A percentile compares a stretch with the other conserved stretches of the same genome.
These are phyloP conservation scores for Suhomyces prunicola DNA, from an alignment of 805 yeast genomes.

Conservation along the genomic window DNA sequence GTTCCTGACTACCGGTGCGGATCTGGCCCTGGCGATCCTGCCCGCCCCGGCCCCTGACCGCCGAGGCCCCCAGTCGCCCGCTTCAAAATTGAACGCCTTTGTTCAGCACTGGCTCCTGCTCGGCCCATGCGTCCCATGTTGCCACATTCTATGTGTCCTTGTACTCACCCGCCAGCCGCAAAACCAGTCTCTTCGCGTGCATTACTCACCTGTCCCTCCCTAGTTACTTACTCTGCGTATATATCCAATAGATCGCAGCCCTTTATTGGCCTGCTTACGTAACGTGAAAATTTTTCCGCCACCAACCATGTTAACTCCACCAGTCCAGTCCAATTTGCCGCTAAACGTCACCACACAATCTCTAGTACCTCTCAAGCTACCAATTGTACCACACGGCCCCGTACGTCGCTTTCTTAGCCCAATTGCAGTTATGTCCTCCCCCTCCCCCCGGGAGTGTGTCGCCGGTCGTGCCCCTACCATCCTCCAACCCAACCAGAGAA, in stretches of 20 bases:
- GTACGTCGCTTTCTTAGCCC: neutral
- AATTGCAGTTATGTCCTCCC: neutral
- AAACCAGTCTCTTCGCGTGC: neutral
- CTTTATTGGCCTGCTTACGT: neutral
- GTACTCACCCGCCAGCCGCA: neutral
- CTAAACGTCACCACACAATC: neutral
- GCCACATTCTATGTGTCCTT: neutral
- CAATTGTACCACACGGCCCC: neutral
- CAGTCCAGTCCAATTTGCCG: neutral
- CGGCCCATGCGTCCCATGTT: neutral
- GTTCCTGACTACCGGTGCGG: neutral
- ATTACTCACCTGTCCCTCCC: neutral
- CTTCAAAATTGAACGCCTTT: neutral
- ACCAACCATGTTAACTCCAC: neutral
- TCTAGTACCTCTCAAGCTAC: neutral
- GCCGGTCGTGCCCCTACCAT: neutral
- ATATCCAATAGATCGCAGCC: neutral
- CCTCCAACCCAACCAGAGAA: conserved; percentile 1
- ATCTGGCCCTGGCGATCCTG: neutral
- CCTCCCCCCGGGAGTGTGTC: too few species aligned
- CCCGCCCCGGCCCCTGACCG: neutral
- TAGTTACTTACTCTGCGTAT: neutral
- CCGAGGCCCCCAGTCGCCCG: neutral
- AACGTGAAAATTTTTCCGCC: neutral
- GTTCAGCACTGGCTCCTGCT: neutral